Conservation (phyloP, 2,329 filamentous ascomycete genomes). For the Aspergillus udagawae region DNA sequence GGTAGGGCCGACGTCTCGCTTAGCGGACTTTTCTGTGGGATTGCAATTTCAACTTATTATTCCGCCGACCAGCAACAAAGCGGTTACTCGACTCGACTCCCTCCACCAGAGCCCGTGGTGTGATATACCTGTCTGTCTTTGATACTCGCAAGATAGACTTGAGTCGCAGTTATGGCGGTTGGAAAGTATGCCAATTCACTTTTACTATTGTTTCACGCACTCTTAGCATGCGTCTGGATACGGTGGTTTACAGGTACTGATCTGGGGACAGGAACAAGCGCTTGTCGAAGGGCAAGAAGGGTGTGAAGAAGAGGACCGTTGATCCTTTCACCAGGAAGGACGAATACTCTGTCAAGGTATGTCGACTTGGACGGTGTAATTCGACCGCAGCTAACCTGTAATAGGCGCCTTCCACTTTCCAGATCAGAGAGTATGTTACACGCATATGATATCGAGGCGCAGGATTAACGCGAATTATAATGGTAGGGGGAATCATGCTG, state of each 20-base stretch:
- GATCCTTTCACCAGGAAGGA: conserved; percentile 99
- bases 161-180: conserved; percentile 73
- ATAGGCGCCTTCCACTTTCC: conserved; percentile 91
- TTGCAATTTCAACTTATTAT: conserved; percentile 35
- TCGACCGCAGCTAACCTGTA: conserved; percentile 14
- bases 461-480: conserved; percentile 3
- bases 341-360: conserved; percentile 91
- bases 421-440: conserved; percentile 82
- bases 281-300: conserved; percentile 99
- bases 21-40: conserved; percentile 46
- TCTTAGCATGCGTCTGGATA: not conserved
- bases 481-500: conserved; percentile 10
- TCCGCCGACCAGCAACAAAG: conserved; percentile 30
- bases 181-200: conserved; percentile 59
- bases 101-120: conserved; percentile 36
- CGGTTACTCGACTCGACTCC: conserved; percentile 34
- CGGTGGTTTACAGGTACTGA: conserved; percentile 10
- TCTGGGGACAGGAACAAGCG: conserved; percentile 81
- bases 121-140: conserved; percentile 42
- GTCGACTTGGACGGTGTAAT: not conserved
- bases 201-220: conserved; percentile 5
- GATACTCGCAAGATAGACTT: conserved; percentile 38
- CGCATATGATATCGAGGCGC: conserved; percentile 6
- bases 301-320: conserved; percentile 98
- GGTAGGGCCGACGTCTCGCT: conserved; percentile 40